phyloP scores from a whole-genome alignment of 2,329 filamentous ascomycete genomes.

The Bimuria novae-zelandiae region DNA sequence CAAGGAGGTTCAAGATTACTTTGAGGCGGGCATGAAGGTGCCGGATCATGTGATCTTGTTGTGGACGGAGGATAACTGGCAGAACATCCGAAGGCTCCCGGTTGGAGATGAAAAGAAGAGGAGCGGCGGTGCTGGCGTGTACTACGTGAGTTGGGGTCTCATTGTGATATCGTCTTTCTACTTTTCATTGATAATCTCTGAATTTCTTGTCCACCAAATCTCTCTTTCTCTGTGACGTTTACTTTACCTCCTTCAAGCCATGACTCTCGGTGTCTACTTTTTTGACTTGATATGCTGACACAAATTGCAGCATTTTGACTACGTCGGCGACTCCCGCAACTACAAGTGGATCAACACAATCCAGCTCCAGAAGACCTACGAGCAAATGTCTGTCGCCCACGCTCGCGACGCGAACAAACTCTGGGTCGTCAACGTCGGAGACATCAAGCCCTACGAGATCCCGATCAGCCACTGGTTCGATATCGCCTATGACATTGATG shows the following conservation, averaged over 20 bases:
- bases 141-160: conserved; percentile 51
- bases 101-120: conserved; percentile 63
- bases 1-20: conserved; percentile 74
- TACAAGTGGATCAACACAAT: conserved; percentile 68
- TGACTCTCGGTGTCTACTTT: no score
- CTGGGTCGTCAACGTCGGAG: conserved; percentile 71
- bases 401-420: conserved; percentile 63
- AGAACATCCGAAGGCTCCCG: conserved; percentile 67
- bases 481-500: conserved; percentile 66
- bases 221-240: no score
- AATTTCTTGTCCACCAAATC: neutral
- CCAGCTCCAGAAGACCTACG: conserved; percentile 66
- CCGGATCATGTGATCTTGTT: conserved; percentile 69
- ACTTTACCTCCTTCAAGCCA: no score
- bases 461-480: conserved; percentile 71
- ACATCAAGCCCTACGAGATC: conserved; percentile 68
- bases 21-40: conserved; percentile 65
- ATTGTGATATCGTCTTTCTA: neutral
- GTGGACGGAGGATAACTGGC: conserved; percentile 73
- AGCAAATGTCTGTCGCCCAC: conserved; percentile 68
- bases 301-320: conserved; percentile 61
- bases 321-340: conserved; percentile 64
- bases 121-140: conserved; percentile 67
- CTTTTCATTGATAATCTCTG: neutral
- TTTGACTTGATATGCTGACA: no score